A percentile compares a stretch with the other conserved stretches of the same genome.
These are phyloP conservation scores for Colletotrichum gigasporum DNA, from an alignment of 2,329 filamentous ascomycete genomes.

Conservation along the genomic window DNA sequence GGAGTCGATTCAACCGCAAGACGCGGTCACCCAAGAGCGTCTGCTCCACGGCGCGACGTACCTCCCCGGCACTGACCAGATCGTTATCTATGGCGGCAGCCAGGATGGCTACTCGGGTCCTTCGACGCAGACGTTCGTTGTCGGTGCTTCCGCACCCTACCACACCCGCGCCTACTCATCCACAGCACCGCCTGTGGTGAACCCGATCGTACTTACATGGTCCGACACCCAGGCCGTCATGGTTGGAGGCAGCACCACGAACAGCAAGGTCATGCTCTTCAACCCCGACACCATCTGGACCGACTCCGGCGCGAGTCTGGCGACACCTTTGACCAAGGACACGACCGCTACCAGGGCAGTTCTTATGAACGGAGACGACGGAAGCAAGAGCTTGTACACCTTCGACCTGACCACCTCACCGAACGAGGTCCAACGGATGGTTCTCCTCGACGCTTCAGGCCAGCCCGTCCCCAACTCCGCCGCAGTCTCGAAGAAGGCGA, in stretches of 20 bases:
- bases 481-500: conserved; percentile 44
- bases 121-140: conserved; percentile 80
- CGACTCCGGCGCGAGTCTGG: conserved; percentile 71
- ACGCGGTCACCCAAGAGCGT: conserved; percentile 71
- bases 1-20: conserved; percentile 54
- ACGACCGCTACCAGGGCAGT: conserved; percentile 66
- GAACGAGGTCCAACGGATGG: conserved; percentile 76
- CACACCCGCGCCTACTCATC: conserved; percentile 67
- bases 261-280: conserved; percentile 79
- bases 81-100: conserved; percentile 84
- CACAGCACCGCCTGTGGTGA: conserved; percentile 68
- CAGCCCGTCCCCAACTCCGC: conserved; percentile 57
- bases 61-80: conserved; percentile 73
- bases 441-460: conserved; percentile 71
- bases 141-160: conserved; percentile 74
- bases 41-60: conserved; percentile 81
- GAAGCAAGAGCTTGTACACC: conserved; percentile 79
- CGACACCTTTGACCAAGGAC: conserved; percentile 67
- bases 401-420: conserved; percentile 81
- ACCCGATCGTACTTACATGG: conserved; percentile 81
- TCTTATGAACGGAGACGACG: conserved; percentile 77
- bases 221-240: conserved; percentile 75
- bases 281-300: conserved; percentile 71
- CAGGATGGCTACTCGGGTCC: conserved; percentile 65
- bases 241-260: conserved; percentile 75